Evolutionary conservation across 2,329 filamentous ascomycete species (phyloP).

Genomic region (Neofusicoccum cordaticola): DNA sequence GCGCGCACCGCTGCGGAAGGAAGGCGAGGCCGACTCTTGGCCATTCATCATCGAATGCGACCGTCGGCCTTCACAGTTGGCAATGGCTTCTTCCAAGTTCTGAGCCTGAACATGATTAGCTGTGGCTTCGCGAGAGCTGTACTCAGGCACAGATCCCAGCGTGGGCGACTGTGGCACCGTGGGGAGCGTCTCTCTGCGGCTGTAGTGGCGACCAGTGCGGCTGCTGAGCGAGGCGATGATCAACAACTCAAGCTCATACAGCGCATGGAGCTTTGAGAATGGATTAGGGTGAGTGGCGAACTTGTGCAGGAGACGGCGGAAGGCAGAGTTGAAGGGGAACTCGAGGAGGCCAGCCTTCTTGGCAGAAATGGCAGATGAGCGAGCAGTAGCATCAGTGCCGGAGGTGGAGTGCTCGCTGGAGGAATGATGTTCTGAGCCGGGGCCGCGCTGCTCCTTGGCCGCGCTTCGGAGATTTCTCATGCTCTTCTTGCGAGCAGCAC

Average conservation of each 20-base stretch:
- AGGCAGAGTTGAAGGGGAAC: constrained; percentile 79
- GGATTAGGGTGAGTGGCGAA: constrained; percentile 90
- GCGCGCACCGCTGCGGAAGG: constrained; percentile 27
- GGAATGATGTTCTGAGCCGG: constrained; percentile 41
- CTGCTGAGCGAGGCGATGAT: constrained; percentile 71
- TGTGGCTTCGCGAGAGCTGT: constrained; percentile 43
- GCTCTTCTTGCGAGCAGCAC: constrained; percentile 47
- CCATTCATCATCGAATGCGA: constrained; percentile 53
- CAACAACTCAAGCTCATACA: constrained; percentile 79
- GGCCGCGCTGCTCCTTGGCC: constrained; percentile 28
- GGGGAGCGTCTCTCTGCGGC: constrained; percentile 39
- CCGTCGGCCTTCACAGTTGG: constrained; percentile 66
- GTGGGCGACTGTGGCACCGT: constrained; percentile 45
- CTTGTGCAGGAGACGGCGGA: constrained; percentile 74
- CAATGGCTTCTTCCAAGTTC: constrained; percentile 64
- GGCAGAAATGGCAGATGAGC: constrained; percentile 39
- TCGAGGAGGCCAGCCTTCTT: constrained; percentile 50
- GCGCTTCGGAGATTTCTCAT: constrained; percentile 58
- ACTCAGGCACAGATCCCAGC: constrained; percentile 43
- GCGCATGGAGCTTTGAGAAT: constrained; percentile 75
- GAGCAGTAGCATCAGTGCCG: constrained; percentile 45
- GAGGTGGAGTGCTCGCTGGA: constrained; percentile 46
- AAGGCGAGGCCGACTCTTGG: constrained; percentile 9
- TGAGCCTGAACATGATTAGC: constrained; percentile 42
- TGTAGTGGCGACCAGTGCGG: constrained; percentile 47